These are phyloP conservation scores for Raphanus hybrid DNA, from an alignment of 441 rosid genomes.

Conservation along the genomic window DNA sequence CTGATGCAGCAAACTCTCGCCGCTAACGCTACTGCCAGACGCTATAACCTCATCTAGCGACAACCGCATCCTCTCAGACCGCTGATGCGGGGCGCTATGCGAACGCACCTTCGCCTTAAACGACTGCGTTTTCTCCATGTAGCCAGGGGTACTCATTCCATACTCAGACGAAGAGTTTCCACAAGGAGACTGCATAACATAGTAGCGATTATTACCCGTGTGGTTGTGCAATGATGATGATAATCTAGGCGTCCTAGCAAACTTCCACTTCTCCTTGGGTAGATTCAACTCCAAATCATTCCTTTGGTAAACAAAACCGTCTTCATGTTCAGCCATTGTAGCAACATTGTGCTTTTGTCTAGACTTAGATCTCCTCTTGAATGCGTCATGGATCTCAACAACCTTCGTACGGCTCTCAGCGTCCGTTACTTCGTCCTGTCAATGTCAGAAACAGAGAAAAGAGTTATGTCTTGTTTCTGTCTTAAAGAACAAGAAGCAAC, in stretches of 20 bases:
- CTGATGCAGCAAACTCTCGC: slow-evolving; percentile 45
- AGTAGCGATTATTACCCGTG: slow-evolving; percentile 6
- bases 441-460: slow-evolving; percentile 58
- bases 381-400: slow-evolving; percentile 77
- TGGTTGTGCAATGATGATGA: slow-evolving; percentile 19
- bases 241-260: slow-evolving; percentile 77
- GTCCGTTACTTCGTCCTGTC: slow-evolving; percentile 41
- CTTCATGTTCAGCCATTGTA: slow-evolving; percentile 43
- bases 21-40: slow-evolving; percentile 61
- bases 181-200: slow-evolving; percentile 57
- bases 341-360: slow-evolving; percentile 46
- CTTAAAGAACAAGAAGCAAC: slow-evolving; percentile 23
- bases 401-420: slow-evolving; percentile 56
- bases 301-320: slow-evolving; percentile 16
- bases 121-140: slow-evolving; percentile 83
- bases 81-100: slow-evolving; percentile 83
- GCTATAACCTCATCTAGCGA: slow-evolving; percentile 62
- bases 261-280: slow-evolving; percentile 61
- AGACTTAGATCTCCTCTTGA: slow-evolving; percentile 69
- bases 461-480: neutral
- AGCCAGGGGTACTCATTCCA: slow-evolving; percentile 52
- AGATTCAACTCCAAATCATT: slow-evolving; percentile 63
- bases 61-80: slow-evolving; percentile 53
- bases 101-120: slow-evolving; percentile 83
- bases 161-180: slow-evolving; percentile 53